Percentiles rank a stretch among this genome's conserved stretches.
Conservation (phyloP, 2,329 filamentous ascomycete species). For the Aspergillus eucalypticola region DNA sequence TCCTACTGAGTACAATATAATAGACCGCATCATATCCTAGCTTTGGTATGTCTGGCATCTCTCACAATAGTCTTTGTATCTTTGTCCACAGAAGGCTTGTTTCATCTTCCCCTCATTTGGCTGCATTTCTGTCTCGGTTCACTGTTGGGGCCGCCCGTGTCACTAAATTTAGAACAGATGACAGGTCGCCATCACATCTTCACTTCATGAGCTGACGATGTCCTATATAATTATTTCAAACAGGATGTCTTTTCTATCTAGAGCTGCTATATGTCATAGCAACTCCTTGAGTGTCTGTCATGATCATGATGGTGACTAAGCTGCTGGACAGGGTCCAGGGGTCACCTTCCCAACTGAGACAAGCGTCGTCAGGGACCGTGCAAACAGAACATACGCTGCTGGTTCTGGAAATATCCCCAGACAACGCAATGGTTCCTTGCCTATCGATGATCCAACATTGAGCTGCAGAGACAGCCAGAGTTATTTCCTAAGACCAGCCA, state of each 20-base stretch:
- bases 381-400: not conserved
- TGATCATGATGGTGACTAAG: not conserved
- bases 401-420: not conserved
- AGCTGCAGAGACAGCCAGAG: too few relatives aligned
- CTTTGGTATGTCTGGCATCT: too few relatives aligned
- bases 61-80: too few relatives aligned
- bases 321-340: not conserved
- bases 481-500: too few relatives aligned
- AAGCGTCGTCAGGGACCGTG: not conserved
- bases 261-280: not conserved
- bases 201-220: not conserved
- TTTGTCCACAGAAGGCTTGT: too few relatives aligned
- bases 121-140: not conserved
- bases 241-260: not conserved
- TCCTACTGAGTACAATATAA: too few relatives aligned
- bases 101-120: not conserved
- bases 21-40: too few relatives aligned
- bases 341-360: not conserved
- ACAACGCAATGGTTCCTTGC: not conserved
- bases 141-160: not conserved
- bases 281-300: not conserved
- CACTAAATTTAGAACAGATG: not conserved
- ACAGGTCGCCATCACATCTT: not conserved
- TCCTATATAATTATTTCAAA: not conserved
- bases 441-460: too few relatives aligned